phyloP scores from a whole-genome alignment of 345 rosid species.

The Eucalyptus dawsonii region DNA sequence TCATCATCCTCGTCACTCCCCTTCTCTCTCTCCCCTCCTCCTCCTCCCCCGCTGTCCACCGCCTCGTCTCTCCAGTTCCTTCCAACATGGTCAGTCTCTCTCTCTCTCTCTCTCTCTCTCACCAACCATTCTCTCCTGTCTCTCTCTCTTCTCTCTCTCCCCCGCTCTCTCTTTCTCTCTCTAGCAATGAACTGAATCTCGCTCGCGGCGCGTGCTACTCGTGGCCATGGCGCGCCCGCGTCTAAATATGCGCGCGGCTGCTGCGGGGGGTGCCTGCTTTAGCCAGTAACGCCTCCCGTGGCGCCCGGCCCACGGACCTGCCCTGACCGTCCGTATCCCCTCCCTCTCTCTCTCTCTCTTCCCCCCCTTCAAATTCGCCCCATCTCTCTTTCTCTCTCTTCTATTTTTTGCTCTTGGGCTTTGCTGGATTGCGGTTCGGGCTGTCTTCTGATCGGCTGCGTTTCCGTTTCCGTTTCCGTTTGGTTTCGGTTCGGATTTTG shows the following conservation, averaged over 20 bases:
- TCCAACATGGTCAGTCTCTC: neutral
- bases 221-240: neutral
- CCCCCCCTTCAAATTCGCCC: neutral
- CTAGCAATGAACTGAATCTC: neutral
- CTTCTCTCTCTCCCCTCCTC: neutral
- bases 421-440: neutral
- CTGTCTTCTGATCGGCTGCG: neutral
- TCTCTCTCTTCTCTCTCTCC: neutral
- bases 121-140: neutral
- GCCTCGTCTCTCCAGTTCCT: neutral
- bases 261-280: neutral
- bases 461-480: no score
- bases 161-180: neutral
- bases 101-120: neutral
- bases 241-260: accelerated
- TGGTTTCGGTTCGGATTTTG: neutral
- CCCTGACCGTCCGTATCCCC: neutral
- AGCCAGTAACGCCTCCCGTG: neutral
- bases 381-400: neutral
- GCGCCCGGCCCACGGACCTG: neutral
- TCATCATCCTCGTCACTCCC: neutral
- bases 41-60: neutral
- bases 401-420: neutral
- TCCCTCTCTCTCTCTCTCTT: neutral
- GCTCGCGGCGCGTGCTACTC: neutral